Conservation (phyloP, 1,139 yeast species). For the Meyerozyma smithsonii region DNA sequence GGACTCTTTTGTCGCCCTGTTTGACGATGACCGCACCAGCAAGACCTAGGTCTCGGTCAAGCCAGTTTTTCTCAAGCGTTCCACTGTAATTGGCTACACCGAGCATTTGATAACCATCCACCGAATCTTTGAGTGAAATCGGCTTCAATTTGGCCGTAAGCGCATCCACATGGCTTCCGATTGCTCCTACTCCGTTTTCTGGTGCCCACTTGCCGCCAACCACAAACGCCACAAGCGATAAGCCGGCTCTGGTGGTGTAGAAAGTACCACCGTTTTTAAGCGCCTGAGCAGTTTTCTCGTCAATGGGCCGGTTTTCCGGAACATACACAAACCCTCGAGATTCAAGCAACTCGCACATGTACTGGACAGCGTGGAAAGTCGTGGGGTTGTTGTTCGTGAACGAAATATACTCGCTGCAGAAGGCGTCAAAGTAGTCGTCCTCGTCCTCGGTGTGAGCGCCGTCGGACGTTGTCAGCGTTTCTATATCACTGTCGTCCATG, state of each 20-base stretch:
- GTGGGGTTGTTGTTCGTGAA: constrained; percentile 41
- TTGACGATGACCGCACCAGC: constrained; percentile 40
- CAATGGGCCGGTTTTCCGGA: constrained; percentile 23
- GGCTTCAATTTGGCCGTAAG: constrained; percentile 39
- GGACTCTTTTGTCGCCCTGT: constrained; percentile 19
- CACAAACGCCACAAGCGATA: constrained; percentile 35
- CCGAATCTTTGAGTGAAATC: constrained; percentile 22
- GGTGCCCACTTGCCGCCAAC: constrained; percentile 40
- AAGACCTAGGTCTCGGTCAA: constrained; percentile 43
- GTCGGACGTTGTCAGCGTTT: neutral
- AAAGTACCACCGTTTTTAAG: constrained; percentile 19
- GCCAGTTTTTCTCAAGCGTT: constrained; percentile 31
- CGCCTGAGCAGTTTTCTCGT: constrained; percentile 16
- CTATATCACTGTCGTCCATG: neutral
- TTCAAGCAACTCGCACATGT: constrained; percentile 22
- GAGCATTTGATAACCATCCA: constrained; percentile 38
- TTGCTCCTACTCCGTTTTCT: constrained; percentile 31
- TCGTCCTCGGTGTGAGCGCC: neutral
- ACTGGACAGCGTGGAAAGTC: constrained; percentile 34
- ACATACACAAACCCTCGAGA: constrained; percentile 27
- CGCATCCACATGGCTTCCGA: constrained; percentile 43
- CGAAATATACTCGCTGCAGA: constrained; percentile 29
- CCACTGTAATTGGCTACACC: constrained; percentile 45
- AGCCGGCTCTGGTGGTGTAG: constrained; percentile 33
- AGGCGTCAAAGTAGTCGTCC: constrained; percentile 6